A percentile compares a stretch with the other conserved stretches of the same genome.
These are phyloP conservation scores for Echeveria elegans DNA, from an alignment of 164 flowering plant species.

Conservation along the genomic window DNA sequence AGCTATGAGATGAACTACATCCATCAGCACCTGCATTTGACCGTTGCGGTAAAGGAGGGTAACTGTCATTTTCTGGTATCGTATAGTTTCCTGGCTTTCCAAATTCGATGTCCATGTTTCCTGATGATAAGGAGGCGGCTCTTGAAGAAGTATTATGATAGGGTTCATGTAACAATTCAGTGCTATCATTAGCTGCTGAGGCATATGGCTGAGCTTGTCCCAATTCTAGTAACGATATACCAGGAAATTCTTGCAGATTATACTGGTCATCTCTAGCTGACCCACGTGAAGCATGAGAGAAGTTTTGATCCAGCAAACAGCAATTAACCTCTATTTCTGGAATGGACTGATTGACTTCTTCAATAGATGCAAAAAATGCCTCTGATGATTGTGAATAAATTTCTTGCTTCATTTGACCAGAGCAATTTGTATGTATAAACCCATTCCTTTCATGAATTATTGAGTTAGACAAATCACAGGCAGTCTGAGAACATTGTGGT, in stretches of 20 bases:
- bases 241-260: conserved; percentile 18
- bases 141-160: background rate
- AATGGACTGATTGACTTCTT: conserved; percentile 30
- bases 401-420: conserved; percentile 23
- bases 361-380: conserved; percentile 26
- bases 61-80: conserved; percentile 29
- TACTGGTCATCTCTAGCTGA: conserved; percentile 20
- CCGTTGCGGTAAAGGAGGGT: conserved; percentile 25
- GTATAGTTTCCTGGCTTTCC: conserved; percentile 23
- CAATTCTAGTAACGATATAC: conserved; percentile 4
- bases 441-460: conserved; percentile 23
- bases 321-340: conserved; percentile 24
- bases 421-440: conserved; percentile 22
- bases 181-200: background rate
- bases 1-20: conserved; percentile 15
- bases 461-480: conserved; percentile 28
- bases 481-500: conserved; percentile 36
- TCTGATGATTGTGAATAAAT: conserved; percentile 31
- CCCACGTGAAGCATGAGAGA: conserved; percentile 20
- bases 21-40: conserved; percentile 22
- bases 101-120: conserved; percentile 16
- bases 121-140: conserved; percentile 22
- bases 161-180: background rate
- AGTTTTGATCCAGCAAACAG: conserved; percentile 20
- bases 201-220: conserved; percentile 1